Base-by-base conservation (phyloP, 169 alveolate species). In the Babesia caballi region DNA sequence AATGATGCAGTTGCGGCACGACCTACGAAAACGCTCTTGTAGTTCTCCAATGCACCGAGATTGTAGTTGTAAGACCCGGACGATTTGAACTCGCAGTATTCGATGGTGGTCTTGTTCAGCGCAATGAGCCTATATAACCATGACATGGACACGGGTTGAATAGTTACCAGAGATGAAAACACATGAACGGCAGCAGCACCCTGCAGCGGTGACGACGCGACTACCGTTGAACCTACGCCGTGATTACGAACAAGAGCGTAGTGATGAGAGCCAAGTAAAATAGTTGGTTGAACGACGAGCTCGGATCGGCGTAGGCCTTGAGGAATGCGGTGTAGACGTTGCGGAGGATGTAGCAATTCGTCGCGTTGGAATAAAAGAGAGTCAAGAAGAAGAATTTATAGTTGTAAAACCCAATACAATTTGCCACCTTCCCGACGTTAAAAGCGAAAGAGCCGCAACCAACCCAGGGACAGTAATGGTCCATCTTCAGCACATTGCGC, bases 391-490 rank as follows among this genome's bases (percentile, higher is more conserved):
- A 80, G 77, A 54, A 80, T 23, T 80, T 80, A 52, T 80, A 69
- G 54, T 80, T 80, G 30, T 69, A 80, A 41, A 80, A 80, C 9
- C 88, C 88, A 17, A 80, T 80, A 30, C 88, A 68, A 35, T 80
- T 80, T 4, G 88, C 30, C 12, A 76, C 81, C 85, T 76, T 32
- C 21, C 21, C 19, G 53, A 15, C 38, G 15, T 4, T 27, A 19
- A 46, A 4, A 2, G 4, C 15, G 9, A 40, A 15, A 12, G 6
- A 40, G 9, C 14, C 7, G 33, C 2, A 8, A 35, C 82, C 15
- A 41, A 80, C 88, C 88, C 88, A 80, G 0, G 83, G 88, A 28
- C 88, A 80, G 38, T 80, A 80, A 36, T 80, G 88, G 36, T 80
- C 88, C 88, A 80, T 80, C 25, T 69, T 67, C 35, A 80, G 71